Evolutionary conservation across 495 filamentous ascomycete genomes (phyloP).

Genomic region (Bryoglossum gracile): DNA sequence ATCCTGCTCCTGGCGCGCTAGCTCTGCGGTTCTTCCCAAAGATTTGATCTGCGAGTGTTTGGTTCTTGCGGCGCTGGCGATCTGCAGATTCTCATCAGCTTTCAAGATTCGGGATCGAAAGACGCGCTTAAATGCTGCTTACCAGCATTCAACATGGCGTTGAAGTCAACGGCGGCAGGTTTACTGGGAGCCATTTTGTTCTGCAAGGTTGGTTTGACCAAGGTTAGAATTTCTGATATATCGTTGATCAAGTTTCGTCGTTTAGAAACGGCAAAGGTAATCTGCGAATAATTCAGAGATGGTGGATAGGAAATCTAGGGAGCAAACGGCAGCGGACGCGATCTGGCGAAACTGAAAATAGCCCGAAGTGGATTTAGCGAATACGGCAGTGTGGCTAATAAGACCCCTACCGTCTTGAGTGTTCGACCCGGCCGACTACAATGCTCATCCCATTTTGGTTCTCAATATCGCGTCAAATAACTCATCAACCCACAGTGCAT

Average conservation of each 20-base stretch:
- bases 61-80: slow-evolving; percentile 61
- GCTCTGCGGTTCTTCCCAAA: slow-evolving; percentile 57
- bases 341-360: no score
- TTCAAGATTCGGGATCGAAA: not conserved
- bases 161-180: slow-evolving; percentile 17
- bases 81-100: slow-evolving; percentile 35
- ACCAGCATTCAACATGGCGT: slow-evolving; percentile 23
- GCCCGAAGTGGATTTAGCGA: no score
- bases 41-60: slow-evolving; percentile 64
- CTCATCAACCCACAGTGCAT: no score
- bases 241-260: not conserved
- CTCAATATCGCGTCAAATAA: no score
- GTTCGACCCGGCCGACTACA: no score
- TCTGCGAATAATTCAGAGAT: not conserved
- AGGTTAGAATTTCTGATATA: slow-evolving; percentile 10
- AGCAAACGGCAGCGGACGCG: slow-evolving; percentile 2
- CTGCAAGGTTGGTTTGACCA: slow-evolving; percentile 14
- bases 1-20: slow-evolving; percentile 45
- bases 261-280: not conserved
- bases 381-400: no score
- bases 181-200: slow-evolving; percentile 22
- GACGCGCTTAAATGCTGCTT: not conserved
- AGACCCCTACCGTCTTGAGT: no score
- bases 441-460: no score
- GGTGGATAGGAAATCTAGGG: not conserved